Base-by-base conservation (phyloP, 768 basidiomycete species). In the Suillus brevipes region DNA sequence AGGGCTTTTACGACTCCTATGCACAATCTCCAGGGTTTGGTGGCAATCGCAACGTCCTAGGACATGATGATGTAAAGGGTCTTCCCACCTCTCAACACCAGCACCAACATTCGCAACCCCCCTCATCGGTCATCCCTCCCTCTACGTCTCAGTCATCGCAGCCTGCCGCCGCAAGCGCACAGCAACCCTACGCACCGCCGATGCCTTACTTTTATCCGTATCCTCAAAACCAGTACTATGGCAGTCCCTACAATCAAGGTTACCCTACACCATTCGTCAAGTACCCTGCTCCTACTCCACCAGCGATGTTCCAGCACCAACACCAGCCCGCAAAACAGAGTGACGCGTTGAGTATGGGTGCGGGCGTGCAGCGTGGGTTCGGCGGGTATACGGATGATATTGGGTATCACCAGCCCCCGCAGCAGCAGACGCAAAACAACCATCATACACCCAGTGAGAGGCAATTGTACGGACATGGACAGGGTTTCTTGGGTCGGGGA, bases 1-100 rank as follows among this genome's bases (percentile, higher is more conserved):
- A 90, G 89, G 85, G 85, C 68, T 91, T 92, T 78, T 94, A 94
- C 71, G 91, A 93, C 52, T 85, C 86, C 10, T 92, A 93, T 71
- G 77, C 75, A 55, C 90, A 87, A 68, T 89, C 84, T 61, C 79
- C 82, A 50, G 84, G 80, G 37, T 94, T 93, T 67, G 84, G 84
- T 40, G 85, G 83, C 34, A 75, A 69, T 64, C 84, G 92, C 23
- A 86, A 82, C 66, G 84, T 83, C 28, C 81, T 92, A 9, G 84
- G 84, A 42, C 91, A 92, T 56, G 92, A 94, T 45, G 92, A 94
- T 60, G 83, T 88, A 68, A 93, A 93, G 74, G 85, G 85, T 49
- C 79, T 91, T 43, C 84, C 89, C 9, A 80, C 82, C 13, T 78
- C 83, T 38, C 89, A 89, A 68, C 85, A 82, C 65, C 85, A 87